A percentile compares a stretch with the other conserved stretches of the same genome.
phyloP scores from a whole-genome alignment of 2,329 filamentous ascomycete species.

The Neofusicoccum sp. region DNA sequence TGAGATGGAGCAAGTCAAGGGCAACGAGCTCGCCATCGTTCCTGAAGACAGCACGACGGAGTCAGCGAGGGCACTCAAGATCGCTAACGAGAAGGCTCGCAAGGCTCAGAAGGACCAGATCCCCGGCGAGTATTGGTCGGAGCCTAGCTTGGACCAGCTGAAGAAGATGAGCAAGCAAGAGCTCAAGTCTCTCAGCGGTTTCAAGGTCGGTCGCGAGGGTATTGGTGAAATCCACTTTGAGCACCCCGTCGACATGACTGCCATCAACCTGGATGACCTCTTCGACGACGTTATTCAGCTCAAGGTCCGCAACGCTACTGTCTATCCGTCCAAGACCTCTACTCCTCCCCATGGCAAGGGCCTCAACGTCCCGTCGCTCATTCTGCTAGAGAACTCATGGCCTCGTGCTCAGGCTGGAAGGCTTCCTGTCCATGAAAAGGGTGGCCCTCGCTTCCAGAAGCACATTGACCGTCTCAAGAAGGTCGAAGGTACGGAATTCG shows the following conservation, averaged over 20 bases:
- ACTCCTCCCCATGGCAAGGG: slow-evolving; percentile 86
- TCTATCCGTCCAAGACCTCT: slow-evolving; percentile 65
- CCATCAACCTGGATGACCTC: slow-evolving; percentile 76
- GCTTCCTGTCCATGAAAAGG: background rate
- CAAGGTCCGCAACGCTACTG: slow-evolving; percentile 75
- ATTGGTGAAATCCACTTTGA: slow-evolving; percentile 82
- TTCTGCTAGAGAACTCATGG: slow-evolving; percentile 90
- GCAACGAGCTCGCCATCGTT: slow-evolving; percentile 76
- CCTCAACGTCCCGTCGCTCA: slow-evolving; percentile 84
- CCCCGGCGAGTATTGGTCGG: slow-evolving; percentile 84
- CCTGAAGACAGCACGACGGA: slow-evolving; percentile 63
- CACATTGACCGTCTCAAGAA: slow-evolving; percentile 79
- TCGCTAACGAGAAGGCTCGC: slow-evolving; percentile 23
- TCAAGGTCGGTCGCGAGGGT: slow-evolving; percentile 78
- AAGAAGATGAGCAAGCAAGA: slow-evolving; percentile 76
- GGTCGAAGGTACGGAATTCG: slow-evolving; percentile 77
- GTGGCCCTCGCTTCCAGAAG: slow-evolving; percentile 66
- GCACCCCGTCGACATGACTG: slow-evolving; percentile 72
- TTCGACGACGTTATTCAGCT: slow-evolving; percentile 74
- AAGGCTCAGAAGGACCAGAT: slow-evolving; percentile 46
- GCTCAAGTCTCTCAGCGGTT: slow-evolving; percentile 68
- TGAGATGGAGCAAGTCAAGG: slow-evolving; percentile 70
- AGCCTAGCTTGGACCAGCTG: slow-evolving; percentile 71
- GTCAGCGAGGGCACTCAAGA: slow-evolving; percentile 32
- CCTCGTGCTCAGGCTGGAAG: slow-evolving; percentile 64